A percentile compares a stretch with the other conserved stretches of the same genome.
Conservation (phyloP, 2,329 filamentous ascomycete genomes). For the Alternaria sp. region DNA sequence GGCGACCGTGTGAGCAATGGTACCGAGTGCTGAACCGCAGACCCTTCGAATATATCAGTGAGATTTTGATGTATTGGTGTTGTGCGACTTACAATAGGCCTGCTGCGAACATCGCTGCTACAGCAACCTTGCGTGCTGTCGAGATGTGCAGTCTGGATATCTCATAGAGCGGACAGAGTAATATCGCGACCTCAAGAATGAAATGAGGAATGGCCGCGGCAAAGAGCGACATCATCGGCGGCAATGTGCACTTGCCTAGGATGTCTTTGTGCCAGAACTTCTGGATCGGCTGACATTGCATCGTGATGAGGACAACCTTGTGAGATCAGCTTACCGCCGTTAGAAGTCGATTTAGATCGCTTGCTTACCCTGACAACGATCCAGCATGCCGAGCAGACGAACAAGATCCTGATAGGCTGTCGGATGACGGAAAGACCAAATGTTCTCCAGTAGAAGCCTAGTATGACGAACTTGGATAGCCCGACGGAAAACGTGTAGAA, state of each 20-base stretch:
- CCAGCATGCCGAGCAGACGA: slow-evolving; percentile 17
- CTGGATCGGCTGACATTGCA: slow-evolving; percentile 26
- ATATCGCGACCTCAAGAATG: slow-evolving; percentile 28
- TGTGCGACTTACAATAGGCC: slow-evolving; percentile 11
- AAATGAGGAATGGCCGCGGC: slow-evolving; percentile 26
- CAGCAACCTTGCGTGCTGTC: slow-evolving; percentile 22
- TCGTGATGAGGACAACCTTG: slow-evolving; percentile 22
- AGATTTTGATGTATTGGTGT: not conserved
- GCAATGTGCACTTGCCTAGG: slow-evolving; percentile 21
- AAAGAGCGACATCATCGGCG: slow-evolving; percentile 27
- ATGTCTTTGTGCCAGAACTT: slow-evolving; percentile 26
- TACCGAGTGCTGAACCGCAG: slow-evolving; percentile 26
- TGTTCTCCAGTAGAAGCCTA: slow-evolving; percentile 33
- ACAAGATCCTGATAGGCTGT: slow-evolving; percentile 25
- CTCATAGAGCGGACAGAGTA: slow-evolving; percentile 27
- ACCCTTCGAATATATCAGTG: slow-evolving; percentile 5
- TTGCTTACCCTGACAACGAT: slow-evolving; percentile 22
- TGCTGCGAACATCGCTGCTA: slow-evolving; percentile 27
- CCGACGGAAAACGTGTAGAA: slow-evolving; percentile 32
- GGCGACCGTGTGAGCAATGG: slow-evolving; percentile 22
- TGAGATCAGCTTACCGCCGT: not conserved
- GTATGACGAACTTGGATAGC: slow-evolving; percentile 29
- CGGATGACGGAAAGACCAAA: slow-evolving; percentile 25
- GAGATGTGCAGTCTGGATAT: slow-evolving; percentile 25
- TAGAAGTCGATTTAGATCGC: not conserved